These are phyloP conservation scores for Sideroxylon spinosum DNA, from an alignment of 179 eudicot species.

Conservation along the genomic window DNA sequence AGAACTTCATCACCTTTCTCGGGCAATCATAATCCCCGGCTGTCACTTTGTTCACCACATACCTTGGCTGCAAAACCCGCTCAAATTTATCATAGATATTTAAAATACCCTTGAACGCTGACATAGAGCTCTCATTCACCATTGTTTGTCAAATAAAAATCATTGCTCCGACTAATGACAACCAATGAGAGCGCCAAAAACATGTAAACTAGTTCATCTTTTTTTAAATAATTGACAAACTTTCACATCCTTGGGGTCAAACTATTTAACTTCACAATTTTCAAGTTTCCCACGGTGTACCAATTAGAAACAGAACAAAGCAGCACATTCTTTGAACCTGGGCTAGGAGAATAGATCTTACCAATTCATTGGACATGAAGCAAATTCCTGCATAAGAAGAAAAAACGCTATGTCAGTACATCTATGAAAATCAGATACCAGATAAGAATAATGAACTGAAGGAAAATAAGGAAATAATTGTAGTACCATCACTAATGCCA, in stretches of 20 bases:
- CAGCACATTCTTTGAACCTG: not conserved
- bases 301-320: not conserved
- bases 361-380: slow-evolving; percentile 97
- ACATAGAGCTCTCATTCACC: not conserved
- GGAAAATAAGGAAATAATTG: not conserved
- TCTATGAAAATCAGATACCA: not conserved
- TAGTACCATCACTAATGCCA: not conserved
- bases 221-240: not conserved
- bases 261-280: not conserved
- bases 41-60: slow-evolving; percentile 92
- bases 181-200: not conserved
- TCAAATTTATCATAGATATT: not conserved
- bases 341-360: slow-evolving; percentile 32
- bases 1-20: slow-evolving; percentile 72
- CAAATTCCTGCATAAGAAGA: slow-evolving; percentile 72
- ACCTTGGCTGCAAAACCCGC: slow-evolving; percentile 71
- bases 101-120: not conserved
- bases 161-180: not conserved
- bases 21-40: slow-evolving; percentile 94
- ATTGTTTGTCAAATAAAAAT: not conserved
- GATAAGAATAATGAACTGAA: not conserved
- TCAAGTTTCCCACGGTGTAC: not conserved
- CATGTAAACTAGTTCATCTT: not conserved
- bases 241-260: not conserved
- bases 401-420: slow-evolving; percentile 26